Evolutionary conservation across 305 asterid genomes (phyloP).

Genomic region (Stenogyne calaminthoides): DNA sequence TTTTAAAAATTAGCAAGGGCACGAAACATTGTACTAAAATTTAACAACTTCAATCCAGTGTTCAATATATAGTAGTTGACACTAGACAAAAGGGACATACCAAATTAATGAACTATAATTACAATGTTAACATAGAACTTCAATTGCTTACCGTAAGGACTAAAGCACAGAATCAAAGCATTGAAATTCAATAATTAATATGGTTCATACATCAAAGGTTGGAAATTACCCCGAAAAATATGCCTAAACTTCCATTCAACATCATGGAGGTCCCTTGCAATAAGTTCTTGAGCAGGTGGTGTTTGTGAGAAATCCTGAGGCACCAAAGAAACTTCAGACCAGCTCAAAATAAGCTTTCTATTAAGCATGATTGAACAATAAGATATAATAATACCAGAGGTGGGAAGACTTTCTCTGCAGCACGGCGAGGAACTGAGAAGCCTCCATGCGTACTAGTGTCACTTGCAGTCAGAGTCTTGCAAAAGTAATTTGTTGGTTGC

Average conservation of each 20-base stretch:
- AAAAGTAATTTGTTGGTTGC: constrained; percentile 92
- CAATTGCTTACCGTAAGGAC: constrained; percentile 9
- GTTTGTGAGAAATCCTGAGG: constrained; percentile 90
- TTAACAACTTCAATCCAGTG: neutral
- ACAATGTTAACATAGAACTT: neutral
- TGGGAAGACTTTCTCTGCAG: constrained; percentile 99
- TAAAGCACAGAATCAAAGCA: neutral
- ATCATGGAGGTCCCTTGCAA: constrained; percentile 95
- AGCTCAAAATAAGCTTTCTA: constrained; percentile 19
- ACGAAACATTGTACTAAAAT: neutral
- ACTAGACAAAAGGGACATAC: neutral
- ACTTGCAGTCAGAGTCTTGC: constrained; percentile 95
- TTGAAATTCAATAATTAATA: neutral
- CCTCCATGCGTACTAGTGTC: constrained; percentile 99
- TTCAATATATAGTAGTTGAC: neutral
- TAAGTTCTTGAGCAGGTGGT: constrained; percentile 95
- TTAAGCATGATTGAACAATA: constrained; percentile 14
- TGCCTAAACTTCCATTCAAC: constrained; percentile 97
- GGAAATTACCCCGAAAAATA: constrained; percentile 68
- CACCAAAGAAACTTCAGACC: constrained; percentile 32
- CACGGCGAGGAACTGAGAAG: constrained; percentile 98
- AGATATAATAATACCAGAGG: constrained; percentile 68
- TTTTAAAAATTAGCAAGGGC: neutral
- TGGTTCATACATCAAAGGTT: constrained; percentile 16
- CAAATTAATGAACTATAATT: constrained; percentile 15